These are phyloP conservation scores for Penicillium fimorum DNA, from an alignment of 495 filamentous ascomycete species.

Conservation along the genomic window DNA sequence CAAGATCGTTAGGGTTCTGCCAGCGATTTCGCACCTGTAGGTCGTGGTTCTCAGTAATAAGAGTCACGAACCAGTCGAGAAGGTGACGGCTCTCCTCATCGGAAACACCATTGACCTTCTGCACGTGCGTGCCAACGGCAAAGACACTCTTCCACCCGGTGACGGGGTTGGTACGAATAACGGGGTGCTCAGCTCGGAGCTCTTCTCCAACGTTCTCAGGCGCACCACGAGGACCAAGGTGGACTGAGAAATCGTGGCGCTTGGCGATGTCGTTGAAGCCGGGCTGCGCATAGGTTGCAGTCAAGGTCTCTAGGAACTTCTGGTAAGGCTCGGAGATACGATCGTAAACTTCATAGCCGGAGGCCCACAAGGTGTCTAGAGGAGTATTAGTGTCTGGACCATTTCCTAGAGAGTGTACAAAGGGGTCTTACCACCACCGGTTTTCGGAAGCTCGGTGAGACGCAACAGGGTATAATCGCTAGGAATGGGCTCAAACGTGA, in stretches of 20 bases:
- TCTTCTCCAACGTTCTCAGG: constrained; percentile 67
- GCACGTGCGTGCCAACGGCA: constrained; percentile 58
- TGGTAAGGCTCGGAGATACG: constrained; percentile 64
- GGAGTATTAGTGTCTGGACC: not conserved
- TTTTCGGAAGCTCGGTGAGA: constrained; percentile 61
- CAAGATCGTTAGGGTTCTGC: constrained; percentile 58
- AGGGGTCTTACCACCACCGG: constrained; percentile 58
- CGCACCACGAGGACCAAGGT: constrained; percentile 55
- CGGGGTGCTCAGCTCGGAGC: constrained; percentile 64
- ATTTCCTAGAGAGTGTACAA: not conserved
- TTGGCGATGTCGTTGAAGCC: constrained; percentile 57
- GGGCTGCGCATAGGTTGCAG: constrained; percentile 63
- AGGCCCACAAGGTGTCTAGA: constrained; percentile 71
- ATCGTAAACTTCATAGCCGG: constrained; percentile 77
- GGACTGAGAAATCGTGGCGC: constrained; percentile 55
- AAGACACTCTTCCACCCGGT: constrained; percentile 81
- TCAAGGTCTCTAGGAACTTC: constrained; percentile 65
- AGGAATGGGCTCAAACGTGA: constrained; percentile 68
- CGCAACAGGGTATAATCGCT: constrained; percentile 68
- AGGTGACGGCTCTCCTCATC: constrained; percentile 63
- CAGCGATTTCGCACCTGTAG: constrained; percentile 70
- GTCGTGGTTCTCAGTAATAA: constrained; percentile 77
- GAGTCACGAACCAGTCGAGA: constrained; percentile 58
- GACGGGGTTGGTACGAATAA: constrained; percentile 79
- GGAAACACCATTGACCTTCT: constrained; percentile 63